A percentile compares a stretch with the other conserved stretches of the same genome.
Evolutionary conservation across 352 stramenopile genomes (phyloP).

Genomic region (Thalassiosira ordinaria): DNA sequence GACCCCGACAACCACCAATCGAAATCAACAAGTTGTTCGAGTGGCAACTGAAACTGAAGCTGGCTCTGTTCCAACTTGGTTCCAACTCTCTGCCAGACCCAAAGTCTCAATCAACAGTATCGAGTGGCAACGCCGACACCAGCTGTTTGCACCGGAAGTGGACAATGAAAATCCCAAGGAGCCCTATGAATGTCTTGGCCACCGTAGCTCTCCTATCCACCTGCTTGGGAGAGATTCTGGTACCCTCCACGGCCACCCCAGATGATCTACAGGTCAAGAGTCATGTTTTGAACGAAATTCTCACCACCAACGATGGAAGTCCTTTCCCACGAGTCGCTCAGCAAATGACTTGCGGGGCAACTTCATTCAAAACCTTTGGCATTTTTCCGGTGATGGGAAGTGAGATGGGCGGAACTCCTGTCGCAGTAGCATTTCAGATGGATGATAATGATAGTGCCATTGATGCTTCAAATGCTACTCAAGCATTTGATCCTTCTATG

Average conservation of each 20-base stretch:
- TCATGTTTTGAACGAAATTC: conserved; percentile 20
- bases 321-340: background rate
- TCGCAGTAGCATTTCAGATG: conserved; percentile 11
- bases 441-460: background rate
- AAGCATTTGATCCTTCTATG: background rate
- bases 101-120: too few relatives aligned
- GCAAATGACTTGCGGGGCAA: conserved; percentile 15
- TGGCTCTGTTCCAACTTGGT: too few relatives aligned
- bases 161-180: background rate
- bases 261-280: background rate
- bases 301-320: background rate
- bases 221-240: background rate
- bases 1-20: too few relatives aligned
- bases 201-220: background rate
- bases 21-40: too few relatives aligned
- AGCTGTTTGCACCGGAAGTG: too few relatives aligned
- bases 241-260: background rate
- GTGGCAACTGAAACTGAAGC: too few relatives aligned
- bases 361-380: conserved; percentile 12
- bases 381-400: conserved; percentile 34
- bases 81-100: too few relatives aligned
- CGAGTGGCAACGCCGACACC: too few relatives aligned
- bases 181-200: conserved; percentile 5
- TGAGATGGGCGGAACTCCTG: conserved; percentile 30
- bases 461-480: background rate